These are phyloP conservation scores for Daldinia eschscholtzii DNA, from an alignment of 2,329 filamentous ascomycete species.

Conservation along the genomic window DNA sequence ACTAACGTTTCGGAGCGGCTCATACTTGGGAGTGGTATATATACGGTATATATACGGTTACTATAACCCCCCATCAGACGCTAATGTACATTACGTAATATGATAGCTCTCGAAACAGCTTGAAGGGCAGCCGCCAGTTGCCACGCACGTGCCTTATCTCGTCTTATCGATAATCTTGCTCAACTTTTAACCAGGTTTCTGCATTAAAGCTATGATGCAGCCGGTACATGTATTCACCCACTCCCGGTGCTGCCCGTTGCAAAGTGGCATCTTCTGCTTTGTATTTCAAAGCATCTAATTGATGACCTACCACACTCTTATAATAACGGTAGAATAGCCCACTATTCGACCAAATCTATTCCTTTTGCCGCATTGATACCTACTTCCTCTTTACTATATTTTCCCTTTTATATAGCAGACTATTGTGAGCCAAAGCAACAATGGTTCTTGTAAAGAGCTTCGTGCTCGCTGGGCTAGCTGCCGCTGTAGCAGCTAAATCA, in stretches of 20 bases:
- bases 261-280: conserved; percentile 55
- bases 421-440: conserved; percentile 29
- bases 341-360: conserved; percentile 12
- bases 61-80: too few species aligned
- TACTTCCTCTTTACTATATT: conserved; percentile 13
- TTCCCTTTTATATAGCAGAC: conserved; percentile 12
- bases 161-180: conserved; percentile 38
- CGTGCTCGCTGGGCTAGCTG: conserved; percentile 67
- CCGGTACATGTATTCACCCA: conserved; percentile 22
- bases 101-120: neutral
- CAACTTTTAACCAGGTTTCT: conserved; percentile 22
- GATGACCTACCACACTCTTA: conserved; percentile 28
- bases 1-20: too few species aligned
- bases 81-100: conserved; percentile 4
- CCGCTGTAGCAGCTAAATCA: conserved; percentile 75
- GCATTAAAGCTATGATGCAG: conserved; percentile 27
- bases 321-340: conserved; percentile 20
- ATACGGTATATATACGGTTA: too few species aligned
- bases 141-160: conserved; percentile 8
- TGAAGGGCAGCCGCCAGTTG: neutral
- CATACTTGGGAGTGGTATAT: too few species aligned
- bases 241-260: conserved; percentile 41
- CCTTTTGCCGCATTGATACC: neutral
- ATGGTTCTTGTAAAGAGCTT: conserved; percentile 72
- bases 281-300: conserved; percentile 55